Base-by-base conservation (phyloP, 2,329 filamentous ascomycete species). In the Lanzia echinophila region DNA sequence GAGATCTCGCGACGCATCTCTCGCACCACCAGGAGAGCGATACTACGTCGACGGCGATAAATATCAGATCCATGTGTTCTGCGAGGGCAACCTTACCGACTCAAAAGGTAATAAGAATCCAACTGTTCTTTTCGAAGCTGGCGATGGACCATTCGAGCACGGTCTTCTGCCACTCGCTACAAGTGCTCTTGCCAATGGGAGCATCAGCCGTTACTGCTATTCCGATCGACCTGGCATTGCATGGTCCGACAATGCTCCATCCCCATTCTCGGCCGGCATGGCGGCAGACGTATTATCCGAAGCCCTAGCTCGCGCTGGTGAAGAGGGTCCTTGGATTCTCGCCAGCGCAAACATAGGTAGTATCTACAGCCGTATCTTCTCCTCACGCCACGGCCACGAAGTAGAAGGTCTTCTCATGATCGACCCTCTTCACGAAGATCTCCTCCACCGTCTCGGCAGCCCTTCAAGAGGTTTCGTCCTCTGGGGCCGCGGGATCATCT, bases 191-290 rank as follows among this genome's bases (percentile, higher is more conserved):
- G 76, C 82, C 59, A 94, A 94, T 63, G 88, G 89, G 38, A 88
- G 86, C 44, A 94, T 99, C 63, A 75, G 77, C 53, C 84, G 92
- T 56, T 97, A 95, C 73, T 99, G 94, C 76, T 96, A 96, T 70
- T 91, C 89, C 68, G 94, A 99, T 68, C 86, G 94, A 20, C 94
- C 94, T 1, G 94, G 94, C 1, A 80, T 92, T 53, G 92, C 81
- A 6, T 96, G 90, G 84, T 82, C 83, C 58, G 94, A 99, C 70
- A 92, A 94, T 53, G 90, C 92, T 0, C 94, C 94, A 2, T 96
- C 91, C 6, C 94, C 94, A 0, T 85, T 96, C 63, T 95, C 89
- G 5, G 92, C 90, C 4, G 90, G 91, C 42, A 96, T 96, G 81
- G 86, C 88, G n/a, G 85, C 88, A 5, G 90, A 96, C 65, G 89